Base-by-base conservation (phyloP, 129 eudicot species). In the Lactuca saligna region DNA sequence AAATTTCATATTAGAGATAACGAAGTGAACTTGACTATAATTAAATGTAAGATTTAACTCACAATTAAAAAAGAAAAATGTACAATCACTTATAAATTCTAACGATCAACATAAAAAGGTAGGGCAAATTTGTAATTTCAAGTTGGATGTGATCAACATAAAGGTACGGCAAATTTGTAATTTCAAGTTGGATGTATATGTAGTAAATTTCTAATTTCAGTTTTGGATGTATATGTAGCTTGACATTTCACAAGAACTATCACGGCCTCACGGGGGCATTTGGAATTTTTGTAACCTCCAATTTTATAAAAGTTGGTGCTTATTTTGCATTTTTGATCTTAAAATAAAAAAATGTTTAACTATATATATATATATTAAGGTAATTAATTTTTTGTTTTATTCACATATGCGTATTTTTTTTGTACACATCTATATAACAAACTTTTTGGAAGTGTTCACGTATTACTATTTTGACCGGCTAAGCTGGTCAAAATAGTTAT, bases 171-270 rank as follows among this genome's bases (percentile, higher is more conserved):
- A n/a, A n/a, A n/a, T 6, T 38, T 63, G 55, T 72, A 51, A 54
- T 61, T 33, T 37, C n/a, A 72, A 12, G 38, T n/a, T n/a, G n/a
- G n/a, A n/a, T n/a, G n/a, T n/a, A n/a, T n/a, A n/a, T n/a, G n/a
- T n/a, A n/a, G n/a, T n/a, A 63, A n/a, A 13, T 6, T 38, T 53
- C 44, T 72, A 37, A 54, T 61, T 34, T 37, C n/a, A 72, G 16
- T n/a, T 37, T 17, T 6, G 31, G 8, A 31, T 44, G 29, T 25
- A 58, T 38, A 46, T 15, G 49, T 72, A 71, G 35, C 41, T 33
- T 37, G 77, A 72, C 78, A 73, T 31, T 33, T 37, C 70, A 72
- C 78, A 73, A 73, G 38, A 54, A 14, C 17, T 37, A 13, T 73
- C 78, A 73, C 71, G 78, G 29, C 29, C 29, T 25, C 29, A 25